phyloP scores from a whole-genome alignment of 768 basidiomycete species.

The Termitomyces sp. region DNA sequence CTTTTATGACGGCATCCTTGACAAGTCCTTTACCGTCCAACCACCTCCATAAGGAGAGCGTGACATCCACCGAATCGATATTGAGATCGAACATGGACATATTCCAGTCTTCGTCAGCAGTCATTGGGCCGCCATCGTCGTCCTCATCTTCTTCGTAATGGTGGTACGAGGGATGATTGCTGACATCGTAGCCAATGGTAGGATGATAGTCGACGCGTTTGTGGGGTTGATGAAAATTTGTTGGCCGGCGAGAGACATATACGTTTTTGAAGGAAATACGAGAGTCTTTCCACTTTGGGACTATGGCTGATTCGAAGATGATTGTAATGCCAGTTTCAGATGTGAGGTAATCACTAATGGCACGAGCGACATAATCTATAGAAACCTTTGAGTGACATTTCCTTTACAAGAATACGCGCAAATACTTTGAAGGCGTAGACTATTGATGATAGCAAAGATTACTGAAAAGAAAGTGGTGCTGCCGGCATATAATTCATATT shows the following conservation, averaged over 20 bases:
- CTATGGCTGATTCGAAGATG: conserved; percentile 96
- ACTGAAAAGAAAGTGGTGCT: conserved; percentile 97
- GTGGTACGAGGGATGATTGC: conserved; percentile 72
- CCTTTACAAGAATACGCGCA: neutral
- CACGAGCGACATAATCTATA: conserved; percentile 78
- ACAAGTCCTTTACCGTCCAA: conserved; percentile 93
- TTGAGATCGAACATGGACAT: conserved; percentile 92
- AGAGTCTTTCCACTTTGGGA: conserved; percentile 96
- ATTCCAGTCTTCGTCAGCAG: conserved; percentile 54
- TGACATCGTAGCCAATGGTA: conserved; percentile 73
- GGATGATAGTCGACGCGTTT: conserved; percentile 43
- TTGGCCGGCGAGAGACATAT: conserved; percentile 82
- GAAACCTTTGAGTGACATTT: conserved; percentile 8
- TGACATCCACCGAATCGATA: conserved; percentile 94
- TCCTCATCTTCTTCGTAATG: conserved; percentile 54
- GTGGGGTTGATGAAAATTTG: conserved; percentile 17
- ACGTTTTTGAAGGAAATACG: conserved; percentile 97
- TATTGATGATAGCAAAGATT: conserved; percentile 85
- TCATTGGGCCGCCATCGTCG: conserved; percentile 35
- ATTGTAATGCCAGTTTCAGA: conserved; percentile 91
- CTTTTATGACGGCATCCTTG: conserved; percentile 87
- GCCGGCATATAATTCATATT: neutral
- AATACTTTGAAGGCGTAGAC: conserved; percentile 77
- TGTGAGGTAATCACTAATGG: conserved; percentile 91
- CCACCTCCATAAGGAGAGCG: conserved; percentile 88